Evolutionary conservation across 257 asterid genomes (phyloP).

Genomic region (Scutellaria galericulata): DNA sequence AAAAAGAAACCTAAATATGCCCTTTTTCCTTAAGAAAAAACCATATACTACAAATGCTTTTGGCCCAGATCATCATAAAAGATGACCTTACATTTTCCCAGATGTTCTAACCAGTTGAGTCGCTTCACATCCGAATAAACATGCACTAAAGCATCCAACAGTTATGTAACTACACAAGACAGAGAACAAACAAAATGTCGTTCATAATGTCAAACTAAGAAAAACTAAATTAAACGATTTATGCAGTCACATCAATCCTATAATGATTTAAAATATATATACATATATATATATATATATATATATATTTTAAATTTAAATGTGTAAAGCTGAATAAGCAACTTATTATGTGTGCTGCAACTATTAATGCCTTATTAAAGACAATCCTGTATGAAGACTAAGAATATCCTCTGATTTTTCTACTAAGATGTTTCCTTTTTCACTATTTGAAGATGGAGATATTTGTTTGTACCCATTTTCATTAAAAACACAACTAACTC

Average conservation of each 20-base stretch:
- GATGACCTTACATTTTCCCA: too few species aligned
- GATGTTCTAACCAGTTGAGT: too few species aligned
- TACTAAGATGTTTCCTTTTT: neutral
- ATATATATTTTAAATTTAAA: neutral
- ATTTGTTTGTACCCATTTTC: too few species aligned
- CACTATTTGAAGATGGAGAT: too few species aligned
- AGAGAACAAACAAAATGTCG: neutral
- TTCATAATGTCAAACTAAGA: neutral
- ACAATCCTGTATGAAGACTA: neutral
- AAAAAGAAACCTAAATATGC: too few species aligned
- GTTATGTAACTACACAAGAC: neutral
- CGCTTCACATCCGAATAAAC: too few species aligned
- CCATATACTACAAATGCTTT: too few species aligned
- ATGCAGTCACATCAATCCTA: neutral
- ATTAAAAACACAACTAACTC: neutral
- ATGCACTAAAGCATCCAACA: too few species aligned
- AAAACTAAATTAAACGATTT: neutral
- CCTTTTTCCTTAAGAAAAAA: too few species aligned
- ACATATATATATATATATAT: too few species aligned
- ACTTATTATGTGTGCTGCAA: neutral
- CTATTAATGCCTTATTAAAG: neutral
- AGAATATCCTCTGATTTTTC: constrained; percentile 6
- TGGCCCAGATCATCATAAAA: too few species aligned
- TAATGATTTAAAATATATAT: too few species aligned
- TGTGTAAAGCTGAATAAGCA: neutral